These are phyloP conservation scores for Syzygium aqueum DNA, from an alignment of 345 rosid species.

Conservation along the genomic window DNA sequence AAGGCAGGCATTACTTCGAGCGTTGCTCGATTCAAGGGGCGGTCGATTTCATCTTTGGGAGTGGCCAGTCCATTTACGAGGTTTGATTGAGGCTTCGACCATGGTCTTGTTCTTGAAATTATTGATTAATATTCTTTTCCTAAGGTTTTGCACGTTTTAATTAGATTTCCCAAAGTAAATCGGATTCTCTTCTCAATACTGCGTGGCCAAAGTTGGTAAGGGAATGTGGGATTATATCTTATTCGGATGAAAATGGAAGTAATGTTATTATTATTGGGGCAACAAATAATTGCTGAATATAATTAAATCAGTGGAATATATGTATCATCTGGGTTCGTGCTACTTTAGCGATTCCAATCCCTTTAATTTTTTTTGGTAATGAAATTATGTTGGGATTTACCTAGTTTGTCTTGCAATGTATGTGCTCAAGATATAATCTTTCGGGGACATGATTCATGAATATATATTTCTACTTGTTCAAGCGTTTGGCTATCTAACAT, in stretches of 20 bases:
- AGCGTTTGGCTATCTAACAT: neutral
- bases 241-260: neutral
- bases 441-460: neutral
- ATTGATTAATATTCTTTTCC: neutral
- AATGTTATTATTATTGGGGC: neutral
- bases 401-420: neutral
- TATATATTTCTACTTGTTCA: neutral
- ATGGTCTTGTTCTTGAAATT: neutral
- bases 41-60: slow-evolving; percentile 81
- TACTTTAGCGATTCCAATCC: neutral
- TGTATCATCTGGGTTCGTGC: neutral
- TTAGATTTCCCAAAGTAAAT: neutral
- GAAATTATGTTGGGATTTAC: neutral
- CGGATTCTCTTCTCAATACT: neutral
- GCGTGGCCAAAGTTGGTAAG: neutral
- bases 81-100: slow-evolving; percentile 8
- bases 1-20: slow-evolving; percentile 63
- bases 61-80: slow-evolving; percentile 72
- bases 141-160: neutral
- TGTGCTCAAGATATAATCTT: neutral
- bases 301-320: neutral
- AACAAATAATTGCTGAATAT: neutral
- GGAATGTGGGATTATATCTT: neutral
- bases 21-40: slow-evolving; percentile 66
- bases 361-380: neutral